A percentile compares a stretch with the other conserved stretches of the same genome.
phyloP scores from a whole-genome alignment of 768 basidiomycete genomes.

The Erythrobasidium yunnanense region DNA sequence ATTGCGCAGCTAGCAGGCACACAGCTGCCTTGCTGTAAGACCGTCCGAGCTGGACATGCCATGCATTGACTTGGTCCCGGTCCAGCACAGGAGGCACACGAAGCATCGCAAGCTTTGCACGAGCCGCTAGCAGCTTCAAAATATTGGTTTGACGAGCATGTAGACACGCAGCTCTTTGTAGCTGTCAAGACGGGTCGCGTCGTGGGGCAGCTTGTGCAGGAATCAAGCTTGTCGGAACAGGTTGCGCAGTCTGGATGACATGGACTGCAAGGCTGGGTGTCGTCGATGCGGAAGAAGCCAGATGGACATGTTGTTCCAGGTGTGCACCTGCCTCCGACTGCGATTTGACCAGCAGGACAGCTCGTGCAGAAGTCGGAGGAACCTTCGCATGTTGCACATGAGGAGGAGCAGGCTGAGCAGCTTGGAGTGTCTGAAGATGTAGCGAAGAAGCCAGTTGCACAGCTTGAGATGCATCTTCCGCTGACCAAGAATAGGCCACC shows the following conservation, averaged over 20 bases:
- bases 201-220: slow-evolving; percentile 34
- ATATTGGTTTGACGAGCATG: slow-evolving; percentile 31
- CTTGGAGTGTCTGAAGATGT: slow-evolving; percentile 54
- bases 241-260: slow-evolving; percentile 78
- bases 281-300: slow-evolving; percentile 49
- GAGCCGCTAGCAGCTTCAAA: slow-evolving; percentile 22
- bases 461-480: slow-evolving; percentile 59
- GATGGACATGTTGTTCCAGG: slow-evolving; percentile 54
- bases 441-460: slow-evolving; percentile 63
- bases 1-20: slow-evolving; percentile 12
- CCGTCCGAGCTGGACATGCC: slow-evolving; percentile 47
- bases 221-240: slow-evolving; percentile 17
- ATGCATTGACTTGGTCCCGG: slow-evolving; percentile 66
- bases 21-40: slow-evolving; percentile 28
- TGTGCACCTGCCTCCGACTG: slow-evolving; percentile 65
- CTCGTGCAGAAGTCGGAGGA: slow-evolving; percentile 61
- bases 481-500: slow-evolving; percentile 62
- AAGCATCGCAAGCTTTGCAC: slow-evolving; percentile 25
- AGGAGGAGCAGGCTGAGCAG: slow-evolving; percentile 62
- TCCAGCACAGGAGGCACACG: slow-evolving; percentile 55
- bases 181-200: slow-evolving; percentile 33
- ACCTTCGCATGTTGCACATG: slow-evolving; percentile 62
- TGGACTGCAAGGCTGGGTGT: slow-evolving; percentile 50
- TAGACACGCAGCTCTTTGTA: slow-evolving; percentile 25
- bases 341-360: slow-evolving; percentile 52